Evolutionary conservation across 495 filamentous ascomycete species (phyloP).

Genomic region (Hypoxylon trugodes): DNA sequence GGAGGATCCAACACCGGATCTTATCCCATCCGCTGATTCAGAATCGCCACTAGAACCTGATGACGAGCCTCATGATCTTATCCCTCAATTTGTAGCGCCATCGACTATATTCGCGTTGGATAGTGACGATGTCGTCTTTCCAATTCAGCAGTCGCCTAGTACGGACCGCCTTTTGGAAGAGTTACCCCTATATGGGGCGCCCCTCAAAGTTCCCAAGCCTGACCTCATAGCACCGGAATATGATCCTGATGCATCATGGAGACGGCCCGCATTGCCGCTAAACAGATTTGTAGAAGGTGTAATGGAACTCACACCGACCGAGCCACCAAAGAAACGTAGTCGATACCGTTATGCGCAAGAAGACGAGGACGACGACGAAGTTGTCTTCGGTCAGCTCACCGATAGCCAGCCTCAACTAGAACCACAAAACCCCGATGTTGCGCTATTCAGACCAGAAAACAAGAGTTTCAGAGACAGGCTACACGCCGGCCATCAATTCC

Average conservation of each 20-base stretch:
- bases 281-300: conserved; percentile 87
- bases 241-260: conserved; percentile 75
- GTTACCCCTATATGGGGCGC: conserved; percentile 78
- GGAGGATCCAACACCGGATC: conserved; percentile 72
- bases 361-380: conserved; percentile 66
- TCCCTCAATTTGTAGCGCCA: conserved; percentile 63
- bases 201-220: conserved; percentile 63
- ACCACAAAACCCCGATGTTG: conserved; percentile 80
- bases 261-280: conserved; percentile 78
- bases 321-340: conserved; percentile 76
- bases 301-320: conserved; percentile 71
- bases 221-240: conserved; percentile 64
- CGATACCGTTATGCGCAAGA: conserved; percentile 80
- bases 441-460: conserved; percentile 88
- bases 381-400: conserved; percentile 55
- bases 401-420: conserved; percentile 56
- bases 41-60: conserved; percentile 59
- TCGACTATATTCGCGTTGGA: conserved; percentile 84
- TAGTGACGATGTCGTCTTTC: conserved; percentile 83
- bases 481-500: conserved; percentile 90
- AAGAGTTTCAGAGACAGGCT: conserved; percentile 89
- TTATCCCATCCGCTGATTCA: conserved; percentile 67
- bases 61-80: conserved; percentile 54
- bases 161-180: conserved; percentile 86
- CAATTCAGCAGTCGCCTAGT: conserved; percentile 75